Evolutionary conservation across 2,329 filamentous ascomycete genomes (phyloP).

Genomic region (Fusarium tricinctum): DNA sequence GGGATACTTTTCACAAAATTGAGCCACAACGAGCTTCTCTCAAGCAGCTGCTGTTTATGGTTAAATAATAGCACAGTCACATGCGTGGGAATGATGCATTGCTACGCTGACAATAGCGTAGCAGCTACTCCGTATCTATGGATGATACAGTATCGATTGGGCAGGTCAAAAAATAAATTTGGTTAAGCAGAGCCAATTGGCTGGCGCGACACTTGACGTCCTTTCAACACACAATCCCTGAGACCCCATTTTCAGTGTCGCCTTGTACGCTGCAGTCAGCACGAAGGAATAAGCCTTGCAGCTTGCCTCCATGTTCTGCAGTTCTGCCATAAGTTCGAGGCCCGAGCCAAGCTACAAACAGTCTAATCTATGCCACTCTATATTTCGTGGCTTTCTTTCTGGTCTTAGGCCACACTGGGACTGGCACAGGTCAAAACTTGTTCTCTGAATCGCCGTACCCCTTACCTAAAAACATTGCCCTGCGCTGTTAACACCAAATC

Average conservation of each 20-base stretch:
- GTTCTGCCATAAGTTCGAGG: slow-evolving; percentile 26
- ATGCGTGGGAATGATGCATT: background rate
- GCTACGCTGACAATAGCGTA: background rate
- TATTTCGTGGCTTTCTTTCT: slow-evolving; percentile 26
- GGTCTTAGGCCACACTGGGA: slow-evolving; percentile 10
- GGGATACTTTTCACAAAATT: slow-evolving; percentile 26
- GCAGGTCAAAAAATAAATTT: background rate
- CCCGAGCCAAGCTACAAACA: slow-evolving; percentile 22
- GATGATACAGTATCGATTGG: background rate
- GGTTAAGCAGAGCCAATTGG: background rate
- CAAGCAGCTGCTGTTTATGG: background rate
- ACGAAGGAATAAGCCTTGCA: slow-evolving; percentile 22
- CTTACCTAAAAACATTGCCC: slow-evolving; percentile 9
- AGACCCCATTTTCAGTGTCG: slow-evolving; percentile 4
- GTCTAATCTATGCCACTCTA: slow-evolving; percentile 26
- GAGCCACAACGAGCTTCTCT: slow-evolving; percentile 2
- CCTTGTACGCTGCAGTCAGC: slow-evolving; percentile 14
- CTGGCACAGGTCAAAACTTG: slow-evolving; percentile 23
- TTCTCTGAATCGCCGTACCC: slow-evolving; percentile 19
- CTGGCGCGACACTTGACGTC: background rate
- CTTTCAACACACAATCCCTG: background rate
- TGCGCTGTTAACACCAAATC: slow-evolving; percentile 20
- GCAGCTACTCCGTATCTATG: background rate
- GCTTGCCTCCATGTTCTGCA: slow-evolving; percentile 14
- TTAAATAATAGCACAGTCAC: background rate